These are phyloP conservation scores for Pseudonitzschia pungens DNA, from an alignment of 108 stramenopile genomes.

Conservation along the genomic window DNA sequence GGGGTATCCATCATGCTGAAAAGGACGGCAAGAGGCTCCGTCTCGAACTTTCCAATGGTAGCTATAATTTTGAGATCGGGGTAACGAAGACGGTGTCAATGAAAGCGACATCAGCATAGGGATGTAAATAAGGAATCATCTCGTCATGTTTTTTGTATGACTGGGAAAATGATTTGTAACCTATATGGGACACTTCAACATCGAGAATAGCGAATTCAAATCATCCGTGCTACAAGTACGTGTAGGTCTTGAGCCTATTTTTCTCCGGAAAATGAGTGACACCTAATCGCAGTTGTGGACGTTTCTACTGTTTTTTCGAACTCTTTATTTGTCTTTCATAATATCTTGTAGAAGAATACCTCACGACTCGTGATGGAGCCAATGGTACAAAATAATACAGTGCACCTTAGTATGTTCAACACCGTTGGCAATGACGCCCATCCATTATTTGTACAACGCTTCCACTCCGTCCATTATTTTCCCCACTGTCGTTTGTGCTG, in stretches of 20 bases:
- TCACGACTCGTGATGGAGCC: too few species aligned
- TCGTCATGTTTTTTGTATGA: neutral
- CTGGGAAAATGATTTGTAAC: neutral
- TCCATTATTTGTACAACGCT: slow-evolving; percentile 16
- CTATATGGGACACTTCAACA: neutral
- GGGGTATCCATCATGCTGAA: neutral
- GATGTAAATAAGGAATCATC: neutral
- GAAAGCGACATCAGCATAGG: neutral
- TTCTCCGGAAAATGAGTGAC: too few species aligned
- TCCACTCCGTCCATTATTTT: slow-evolving; percentile 62
- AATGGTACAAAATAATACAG: too few species aligned
- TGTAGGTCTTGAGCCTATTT: too few species aligned
- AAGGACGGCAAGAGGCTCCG: neutral
- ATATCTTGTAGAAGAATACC: too few species aligned
- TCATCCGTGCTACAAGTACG: too few species aligned
- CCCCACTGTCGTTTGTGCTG: slow-evolving; percentile 57
- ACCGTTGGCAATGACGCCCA: neutral
- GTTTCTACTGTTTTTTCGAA: too few species aligned
- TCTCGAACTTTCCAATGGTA: slow-evolving; percentile 10
- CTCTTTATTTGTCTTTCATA: too few species aligned
- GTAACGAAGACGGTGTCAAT: neutral
- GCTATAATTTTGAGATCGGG: neutral
- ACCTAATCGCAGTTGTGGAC: too few species aligned
- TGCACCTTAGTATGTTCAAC: neutral
- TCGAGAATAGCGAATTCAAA: too few species aligned